Percentiles rank a stretch among this genome's conserved stretches.
These are phyloP conservation scores for Seminavis robusta DNA, from an alignment of 108 stramenopile species.

Conservation along the genomic window DNA sequence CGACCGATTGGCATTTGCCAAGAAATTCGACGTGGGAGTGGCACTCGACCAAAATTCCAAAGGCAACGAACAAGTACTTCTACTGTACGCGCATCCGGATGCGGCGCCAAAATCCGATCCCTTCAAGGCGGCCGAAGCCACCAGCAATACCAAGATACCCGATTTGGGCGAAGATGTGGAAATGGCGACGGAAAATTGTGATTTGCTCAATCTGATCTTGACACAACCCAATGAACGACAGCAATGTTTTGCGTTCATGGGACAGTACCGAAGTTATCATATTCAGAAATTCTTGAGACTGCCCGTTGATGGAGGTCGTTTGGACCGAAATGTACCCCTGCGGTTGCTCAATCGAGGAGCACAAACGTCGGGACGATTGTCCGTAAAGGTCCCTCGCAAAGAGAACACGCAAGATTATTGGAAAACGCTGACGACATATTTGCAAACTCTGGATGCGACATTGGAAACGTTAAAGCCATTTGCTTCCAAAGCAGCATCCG, in stretches of 20 bases:
- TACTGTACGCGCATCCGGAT: neutral
- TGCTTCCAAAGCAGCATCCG: slow-evolving; percentile 36
- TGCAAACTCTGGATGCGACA: slow-evolving; percentile 34
- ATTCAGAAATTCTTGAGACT: slow-evolving; percentile 60
- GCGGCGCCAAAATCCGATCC: slow-evolving; percentile 1
- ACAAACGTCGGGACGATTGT: slow-evolving; percentile 30
- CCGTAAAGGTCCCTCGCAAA: slow-evolving; percentile 27
- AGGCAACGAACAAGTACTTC: slow-evolving; percentile 4
- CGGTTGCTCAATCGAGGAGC: slow-evolving; percentile 39
- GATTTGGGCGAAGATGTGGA: slow-evolving; percentile 4
- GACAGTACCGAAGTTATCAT: slow-evolving; percentile 60
- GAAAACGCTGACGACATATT: slow-evolving; percentile 38
- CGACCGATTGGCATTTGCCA: slow-evolving; percentile 47
- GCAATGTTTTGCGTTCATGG: slow-evolving; percentile 55
- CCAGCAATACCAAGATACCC: slow-evolving; percentile 2
- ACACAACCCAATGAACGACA: slow-evolving; percentile 23
- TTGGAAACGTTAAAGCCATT: slow-evolving; percentile 37
- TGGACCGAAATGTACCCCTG: slow-evolving; percentile 37
- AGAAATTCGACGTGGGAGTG: slow-evolving; percentile 57
- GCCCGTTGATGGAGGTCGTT: neutral
- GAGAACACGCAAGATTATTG: slow-evolving; percentile 32
- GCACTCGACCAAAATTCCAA: slow-evolving; percentile 31
- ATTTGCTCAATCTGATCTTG: slow-evolving; percentile 55
- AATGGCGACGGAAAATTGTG: slow-evolving; percentile 68
- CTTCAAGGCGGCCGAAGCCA: slow-evolving; percentile 3